Evolutionary conservation across 768 basidiomycete genomes (phyloP).

Genomic region (Leccinum disarticulatum): DNA sequence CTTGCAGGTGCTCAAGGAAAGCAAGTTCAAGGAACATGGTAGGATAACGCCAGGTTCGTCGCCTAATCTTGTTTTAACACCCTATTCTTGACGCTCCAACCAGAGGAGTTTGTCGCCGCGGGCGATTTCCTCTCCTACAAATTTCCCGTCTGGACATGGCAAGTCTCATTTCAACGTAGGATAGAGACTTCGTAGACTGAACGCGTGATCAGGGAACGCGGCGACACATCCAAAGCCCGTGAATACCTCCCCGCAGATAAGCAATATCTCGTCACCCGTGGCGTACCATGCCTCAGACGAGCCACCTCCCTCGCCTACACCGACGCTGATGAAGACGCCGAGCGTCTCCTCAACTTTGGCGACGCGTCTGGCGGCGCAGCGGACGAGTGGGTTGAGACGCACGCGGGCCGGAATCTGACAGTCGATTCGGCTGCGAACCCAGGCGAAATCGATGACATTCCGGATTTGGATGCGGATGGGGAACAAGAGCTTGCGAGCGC

Average conservation of each 20-base stretch:
- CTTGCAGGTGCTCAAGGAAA: slow-evolving; percentile 87
- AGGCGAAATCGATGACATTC: slow-evolving; percentile 79
- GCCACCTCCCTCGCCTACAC: slow-evolving; percentile 92
- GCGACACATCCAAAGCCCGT: slow-evolving; percentile 78
- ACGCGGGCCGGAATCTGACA: slow-evolving; percentile 69
- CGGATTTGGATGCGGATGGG: slow-evolving; percentile 80
- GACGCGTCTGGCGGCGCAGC: slow-evolving; percentile 56
- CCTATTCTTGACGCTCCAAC: slow-evolving; percentile 12
- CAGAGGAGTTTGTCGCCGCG: slow-evolving; percentile 97
- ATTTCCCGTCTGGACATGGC: slow-evolving; percentile 99
- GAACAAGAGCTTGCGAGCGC: slow-evolving; percentile 44
- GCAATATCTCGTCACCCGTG: slow-evolving; percentile 93
- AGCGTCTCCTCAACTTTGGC: slow-evolving; percentile 84
- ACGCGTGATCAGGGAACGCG: slow-evolving; percentile 72
- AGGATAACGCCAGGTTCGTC: slow-evolving; percentile 86
- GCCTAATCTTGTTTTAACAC: not conserved
- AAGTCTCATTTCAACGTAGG: slow-evolving; percentile 23
- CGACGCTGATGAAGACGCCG: slow-evolving; percentile 94
- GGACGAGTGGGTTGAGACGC: slow-evolving; percentile 99
- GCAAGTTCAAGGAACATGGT: slow-evolving; percentile 99
- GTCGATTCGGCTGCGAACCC: slow-evolving; percentile 56
- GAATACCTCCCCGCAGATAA: slow-evolving; percentile 96
- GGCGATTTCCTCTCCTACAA: slow-evolving; percentile 98
- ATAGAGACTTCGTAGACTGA: not conserved
- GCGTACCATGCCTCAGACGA: slow-evolving; percentile 94